phyloP scores from a whole-genome alignment of 1,284 basidiomycete species.

The Leccinum angustisporum region DNA sequence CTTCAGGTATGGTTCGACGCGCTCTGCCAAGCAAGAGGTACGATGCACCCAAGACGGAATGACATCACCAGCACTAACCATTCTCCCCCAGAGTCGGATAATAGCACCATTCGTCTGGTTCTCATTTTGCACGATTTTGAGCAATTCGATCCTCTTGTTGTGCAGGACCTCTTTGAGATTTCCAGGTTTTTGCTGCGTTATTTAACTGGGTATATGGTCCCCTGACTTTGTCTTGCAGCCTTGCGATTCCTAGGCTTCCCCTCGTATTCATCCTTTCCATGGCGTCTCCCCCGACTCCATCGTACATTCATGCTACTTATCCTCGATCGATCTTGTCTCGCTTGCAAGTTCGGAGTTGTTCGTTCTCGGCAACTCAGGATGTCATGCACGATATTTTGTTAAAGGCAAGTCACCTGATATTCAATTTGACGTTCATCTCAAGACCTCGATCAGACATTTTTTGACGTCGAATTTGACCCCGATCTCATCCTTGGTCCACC shows the following conservation, averaged over 20 bases:
- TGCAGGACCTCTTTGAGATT: slow-evolving; percentile 68
- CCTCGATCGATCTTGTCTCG: slow-evolving; percentile 56
- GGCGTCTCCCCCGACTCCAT: slow-evolving; percentile 53
- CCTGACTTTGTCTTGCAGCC: slow-evolving; percentile 28
- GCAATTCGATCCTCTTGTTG: slow-evolving; percentile 55
- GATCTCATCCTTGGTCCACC: slow-evolving; percentile 59
- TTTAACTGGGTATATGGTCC: background rate
- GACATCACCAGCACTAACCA: slow-evolving; percentile 11
- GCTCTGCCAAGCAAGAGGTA: slow-evolving; percentile 39
- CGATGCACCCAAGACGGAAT: background rate
- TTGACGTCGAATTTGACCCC: slow-evolving; percentile 57
- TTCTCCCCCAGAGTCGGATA: slow-evolving; percentile 17
- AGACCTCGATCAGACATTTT: slow-evolving; percentile 54
- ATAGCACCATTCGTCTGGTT: slow-evolving; percentile 40
- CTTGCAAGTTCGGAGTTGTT: slow-evolving; percentile 52
- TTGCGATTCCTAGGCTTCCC: slow-evolving; percentile 50
- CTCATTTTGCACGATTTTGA: slow-evolving; percentile 70
- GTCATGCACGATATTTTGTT: slow-evolving; percentile 52
- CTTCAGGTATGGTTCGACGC: slow-evolving; percentile 59
- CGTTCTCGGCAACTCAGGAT: slow-evolving; percentile 45
- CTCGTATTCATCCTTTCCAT: slow-evolving; percentile 60
- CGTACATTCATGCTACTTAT: slow-evolving; percentile 58
- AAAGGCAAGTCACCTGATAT: slow-evolving; percentile 38
- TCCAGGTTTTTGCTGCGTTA: slow-evolving; percentile 48
- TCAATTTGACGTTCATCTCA: background rate